Percentiles rank a stretch among this genome's conserved stretches.
phyloP scores from a whole-genome alignment of 768 basidiomycete genomes.

The Leucocoprinus sp. region DNA sequence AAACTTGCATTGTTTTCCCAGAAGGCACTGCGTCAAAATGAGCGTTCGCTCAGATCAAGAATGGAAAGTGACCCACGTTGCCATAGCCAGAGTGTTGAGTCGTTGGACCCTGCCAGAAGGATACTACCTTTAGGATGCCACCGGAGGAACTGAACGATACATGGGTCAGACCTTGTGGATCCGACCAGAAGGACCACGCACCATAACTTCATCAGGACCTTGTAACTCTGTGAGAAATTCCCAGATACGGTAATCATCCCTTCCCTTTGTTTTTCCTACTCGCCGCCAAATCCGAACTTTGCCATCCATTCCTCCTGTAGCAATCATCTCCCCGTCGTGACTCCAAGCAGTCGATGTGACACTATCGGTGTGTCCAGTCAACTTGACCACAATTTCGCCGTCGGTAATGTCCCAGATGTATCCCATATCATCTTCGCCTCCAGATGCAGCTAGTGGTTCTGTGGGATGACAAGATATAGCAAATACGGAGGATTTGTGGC shows the following conservation, averaged over 20 bases:
- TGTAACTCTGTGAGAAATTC: constrained; percentile 91
- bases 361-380: constrained; percentile 91
- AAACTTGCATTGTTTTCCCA: constrained; percentile 93
- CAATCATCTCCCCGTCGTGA: constrained; percentile 83
- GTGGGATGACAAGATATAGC: constrained; percentile 77
- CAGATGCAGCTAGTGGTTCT: constrained; percentile 76
- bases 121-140: constrained; percentile 96
- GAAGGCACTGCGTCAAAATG: constrained; percentile 62
- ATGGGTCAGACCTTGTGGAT: constrained; percentile 6
- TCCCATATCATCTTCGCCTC: constrained; percentile 92
- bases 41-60: not conserved
- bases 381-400: constrained; percentile 71
- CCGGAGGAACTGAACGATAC: constrained; percentile 61
- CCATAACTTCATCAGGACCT: constrained; percentile 94
- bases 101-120: constrained; percentile 86
- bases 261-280: constrained; percentile 65
- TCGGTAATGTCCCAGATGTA: constrained; percentile 88
- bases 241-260: constrained; percentile 71
- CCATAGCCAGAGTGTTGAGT: constrained; percentile 95
- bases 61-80: constrained; percentile 53
- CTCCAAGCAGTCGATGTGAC: constrained; percentile 77
- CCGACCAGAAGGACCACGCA: constrained; percentile 27
- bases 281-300: constrained; percentile 87
- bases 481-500: constrained; percentile 77
- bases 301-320: constrained; percentile 98